Base-by-base conservation (phyloP, 306 rosid genomes). In the Lathyrus sativus region DNA sequence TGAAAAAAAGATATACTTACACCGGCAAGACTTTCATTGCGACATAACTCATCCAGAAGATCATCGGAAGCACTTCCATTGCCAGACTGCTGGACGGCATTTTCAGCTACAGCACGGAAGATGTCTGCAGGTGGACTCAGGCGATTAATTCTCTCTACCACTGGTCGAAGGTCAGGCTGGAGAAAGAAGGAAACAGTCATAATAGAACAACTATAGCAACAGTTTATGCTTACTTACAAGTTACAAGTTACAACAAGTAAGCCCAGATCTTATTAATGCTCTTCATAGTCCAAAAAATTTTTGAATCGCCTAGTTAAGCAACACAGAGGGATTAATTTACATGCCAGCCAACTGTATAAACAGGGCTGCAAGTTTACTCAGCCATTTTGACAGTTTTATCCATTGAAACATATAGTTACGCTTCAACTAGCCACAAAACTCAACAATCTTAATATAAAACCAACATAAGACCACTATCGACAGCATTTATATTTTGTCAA, bases 71-170 rank as follows among this genome's bases (percentile, higher is more conserved):
- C 72, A 72, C 68, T 81, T 83, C 72, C 83, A 50, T 77, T 57
- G 12, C 84, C 88, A 33, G 84, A 85, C 45, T 82, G 65, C 76
- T 31, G 84, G 44, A 76, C 81, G 43, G 95, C 87, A 74, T 85
- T 87, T 79, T 90, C 97, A 62, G 78, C 95, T 45, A 88, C 71
- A 26, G 87, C 85, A 31, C 83, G 87, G 81, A 95, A 95, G 53
- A 88, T 76, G 75, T 85, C 87, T 31, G 53, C 77, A 0, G 91
- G 85, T 45, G 84, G 74, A 81, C 79, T 74, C 59, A 64, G 71
- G 65, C 19, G 78, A 59, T 60, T 86, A 62, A 95, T 89, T 79
- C 83, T 84, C 76, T 73, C 84, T 43, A 62, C 87, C 74, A 90
- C 86, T 54, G 76, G 78, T 69, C 77, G 89, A 39, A 85, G 76